A percentile compares a stretch with the other conserved stretches of the same genome.
Evolutionary conservation across 768 basidiomycete genomes (phyloP).

Genomic region (Kwoniella europaea): DNA sequence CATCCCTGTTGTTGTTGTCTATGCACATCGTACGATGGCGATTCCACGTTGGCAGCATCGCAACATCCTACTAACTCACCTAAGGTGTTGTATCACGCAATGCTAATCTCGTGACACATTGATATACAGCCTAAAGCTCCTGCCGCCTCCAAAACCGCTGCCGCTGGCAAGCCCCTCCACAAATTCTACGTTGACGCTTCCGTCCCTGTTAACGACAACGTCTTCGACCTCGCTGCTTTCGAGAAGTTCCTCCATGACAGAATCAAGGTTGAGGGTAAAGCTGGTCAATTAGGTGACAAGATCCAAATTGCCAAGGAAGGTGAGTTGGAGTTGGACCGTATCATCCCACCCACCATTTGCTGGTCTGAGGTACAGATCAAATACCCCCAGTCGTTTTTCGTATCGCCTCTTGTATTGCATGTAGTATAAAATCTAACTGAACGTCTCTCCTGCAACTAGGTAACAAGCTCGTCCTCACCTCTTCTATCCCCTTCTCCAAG

Average conservation of each 20-base stretch:
- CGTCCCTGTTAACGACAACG: constrained; percentile 57
- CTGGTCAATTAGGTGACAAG: constrained; percentile 65
- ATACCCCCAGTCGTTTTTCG: background rate
- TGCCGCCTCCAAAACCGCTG: constrained; percentile 32
- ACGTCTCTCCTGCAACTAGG: constrained; percentile 46
- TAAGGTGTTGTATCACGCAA: background rate
- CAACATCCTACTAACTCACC: background rate
- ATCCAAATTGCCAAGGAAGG: constrained; percentile 87
- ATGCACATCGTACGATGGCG: too few species aligned
- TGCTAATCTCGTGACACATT: background rate
- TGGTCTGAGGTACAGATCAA: too few species aligned
- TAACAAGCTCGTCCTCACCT: constrained; percentile 81
- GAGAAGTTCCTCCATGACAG: constrained; percentile 69
- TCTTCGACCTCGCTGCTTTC: constrained; percentile 67
- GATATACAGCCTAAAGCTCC: constrained; percentile 38
- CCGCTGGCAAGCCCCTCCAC: constrained; percentile 55
- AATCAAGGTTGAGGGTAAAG: constrained; percentile 60
- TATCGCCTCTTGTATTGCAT: background rate
- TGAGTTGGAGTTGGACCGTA: constrained; percentile 58
- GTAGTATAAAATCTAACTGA: background rate
- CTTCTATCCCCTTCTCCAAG: constrained; percentile 90
- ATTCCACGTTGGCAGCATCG: too few species aligned
- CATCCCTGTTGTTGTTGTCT: background rate
- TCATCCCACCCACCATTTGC: too few species aligned
- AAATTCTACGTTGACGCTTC: constrained; percentile 59